Evolutionary conservation across 1,284 basidiomycete genomes (phyloP).

Genomic region (Sporisorium exsertum): DNA sequence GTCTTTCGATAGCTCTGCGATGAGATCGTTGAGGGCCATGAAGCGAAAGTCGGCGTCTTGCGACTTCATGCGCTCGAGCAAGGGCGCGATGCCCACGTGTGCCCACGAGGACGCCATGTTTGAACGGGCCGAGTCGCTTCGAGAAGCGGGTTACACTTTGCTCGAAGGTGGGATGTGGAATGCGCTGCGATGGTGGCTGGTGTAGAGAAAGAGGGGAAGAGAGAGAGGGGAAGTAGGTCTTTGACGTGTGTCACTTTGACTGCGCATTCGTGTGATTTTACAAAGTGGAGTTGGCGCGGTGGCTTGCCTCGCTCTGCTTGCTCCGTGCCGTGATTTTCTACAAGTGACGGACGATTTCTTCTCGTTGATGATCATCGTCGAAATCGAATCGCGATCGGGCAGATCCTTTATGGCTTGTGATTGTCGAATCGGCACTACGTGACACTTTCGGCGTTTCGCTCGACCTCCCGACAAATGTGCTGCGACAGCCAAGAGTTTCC

Average conservation of each 20-base stretch:
- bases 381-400: not conserved
- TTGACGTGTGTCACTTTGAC: not conserved
- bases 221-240: no score
- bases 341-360: not conserved
- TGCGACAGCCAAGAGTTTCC: slow-evolving; percentile 1
- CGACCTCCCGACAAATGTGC: no score
- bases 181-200: not conserved
- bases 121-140: no score
- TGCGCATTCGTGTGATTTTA: not conserved
- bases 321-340: not conserved
- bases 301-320: no score
- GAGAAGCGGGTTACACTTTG: no score
- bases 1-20: slow-evolving; percentile 50
- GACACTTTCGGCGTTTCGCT: not conserved
- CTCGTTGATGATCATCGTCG: not conserved
- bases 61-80: slow-evolving; percentile 67
- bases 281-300: not conserved
- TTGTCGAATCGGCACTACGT: not conserved
- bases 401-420: not conserved
- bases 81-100: slow-evolving; percentile 50
- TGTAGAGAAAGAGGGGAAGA: not conserved
- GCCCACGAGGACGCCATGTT: slow-evolving; percentile 50
- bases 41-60: slow-evolving; percentile 65
- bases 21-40: slow-evolving; percentile 68
- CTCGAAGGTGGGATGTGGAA: no score